phyloP scores from a whole-genome alignment of 139 green algal species.

The Coelastrella sp. region DNA sequence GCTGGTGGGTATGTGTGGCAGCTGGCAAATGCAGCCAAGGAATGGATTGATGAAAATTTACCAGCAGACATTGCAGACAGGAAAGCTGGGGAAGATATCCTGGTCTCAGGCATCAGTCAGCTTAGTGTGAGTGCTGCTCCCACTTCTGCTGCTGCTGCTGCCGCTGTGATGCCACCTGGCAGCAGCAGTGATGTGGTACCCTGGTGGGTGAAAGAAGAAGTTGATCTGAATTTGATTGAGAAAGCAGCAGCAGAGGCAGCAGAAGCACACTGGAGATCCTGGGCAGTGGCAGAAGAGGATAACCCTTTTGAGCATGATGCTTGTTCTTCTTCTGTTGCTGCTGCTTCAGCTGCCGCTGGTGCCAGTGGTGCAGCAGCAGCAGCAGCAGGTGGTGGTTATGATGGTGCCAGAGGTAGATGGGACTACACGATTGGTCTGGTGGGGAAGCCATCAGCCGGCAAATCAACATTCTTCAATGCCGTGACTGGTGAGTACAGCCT shows the following conservation, averaged over 20 bases:
- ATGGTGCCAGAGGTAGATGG: slow-evolving; percentile 47
- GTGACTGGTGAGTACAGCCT: slow-evolving; percentile 32
- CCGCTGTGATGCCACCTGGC: not conserved
- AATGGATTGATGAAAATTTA: slow-evolving; percentile 61
- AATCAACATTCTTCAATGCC: slow-evolving; percentile 69
- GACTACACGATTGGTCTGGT: slow-evolving; percentile 65
- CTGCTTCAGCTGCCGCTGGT: not conserved
- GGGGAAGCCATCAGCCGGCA: slow-evolving; percentile 60
- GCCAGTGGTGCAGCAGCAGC: slow-evolving; percentile 7
- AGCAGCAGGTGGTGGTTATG: slow-evolving; percentile 26
- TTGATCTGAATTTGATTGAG: slow-evolving; percentile 45
- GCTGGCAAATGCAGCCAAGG: slow-evolving; percentile 55
- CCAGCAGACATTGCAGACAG: slow-evolving; percentile 48
- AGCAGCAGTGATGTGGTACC: not conserved
- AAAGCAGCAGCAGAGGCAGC: slow-evolving; percentile 54
- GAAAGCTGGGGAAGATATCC: not conserved
- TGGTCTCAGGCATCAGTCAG: not conserved
- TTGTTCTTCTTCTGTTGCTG: no score
- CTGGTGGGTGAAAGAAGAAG: slow-evolving; percentile 60
- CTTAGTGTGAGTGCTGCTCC: not conserved
- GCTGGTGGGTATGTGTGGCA: slow-evolving; percentile 53
- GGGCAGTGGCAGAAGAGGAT: slow-evolving; percentile 19
- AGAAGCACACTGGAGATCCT: slow-evolving; percentile 38
- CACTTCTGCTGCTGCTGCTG: not conserved
- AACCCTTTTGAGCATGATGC: slow-evolving; percentile 26